A percentile compares a stretch with the other conserved stretches of the same genome.
Evolutionary conservation across 306 rosid species (phyloP).

Genomic region (Castanospermum australe): DNA sequence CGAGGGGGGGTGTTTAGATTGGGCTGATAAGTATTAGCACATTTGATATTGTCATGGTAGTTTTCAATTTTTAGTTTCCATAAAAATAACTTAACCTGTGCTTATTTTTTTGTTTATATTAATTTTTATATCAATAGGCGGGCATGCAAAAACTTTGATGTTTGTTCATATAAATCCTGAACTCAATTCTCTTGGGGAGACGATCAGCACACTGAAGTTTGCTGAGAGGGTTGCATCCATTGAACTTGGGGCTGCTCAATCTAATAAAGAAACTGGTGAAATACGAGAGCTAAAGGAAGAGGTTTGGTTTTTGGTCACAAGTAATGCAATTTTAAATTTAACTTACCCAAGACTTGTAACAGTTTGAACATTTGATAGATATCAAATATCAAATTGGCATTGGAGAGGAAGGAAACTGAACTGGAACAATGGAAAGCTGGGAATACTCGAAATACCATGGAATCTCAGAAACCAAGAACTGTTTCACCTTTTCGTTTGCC

Average conservation of each 20-base stretch:
- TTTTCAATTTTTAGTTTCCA: neutral
- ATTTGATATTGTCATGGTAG: neutral
- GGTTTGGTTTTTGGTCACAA: constrained; percentile 49
- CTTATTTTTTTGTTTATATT: neutral
- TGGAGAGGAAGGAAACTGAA: constrained; percentile 85
- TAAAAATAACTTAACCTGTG: neutral
- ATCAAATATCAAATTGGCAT: constrained; percentile 68
- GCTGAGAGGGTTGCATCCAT: constrained; percentile 96
- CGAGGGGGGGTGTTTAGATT: no score
- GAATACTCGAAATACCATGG: constrained; percentile 39
- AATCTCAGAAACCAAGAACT: constrained; percentile 68
- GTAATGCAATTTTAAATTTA: constrained; percentile 7
- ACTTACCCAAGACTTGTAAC: neutral
- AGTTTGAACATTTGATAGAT: constrained; percentile 44
- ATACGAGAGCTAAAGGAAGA: constrained; percentile 82
- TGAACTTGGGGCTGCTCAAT: constrained; percentile 91
- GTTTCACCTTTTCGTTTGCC: constrained; percentile 82
- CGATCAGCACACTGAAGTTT: constrained; percentile 94
- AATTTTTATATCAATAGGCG: constrained; percentile 51
- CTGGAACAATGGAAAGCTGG: constrained; percentile 67
- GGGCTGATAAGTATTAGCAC: no score
- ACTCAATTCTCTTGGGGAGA: constrained; percentile 80
- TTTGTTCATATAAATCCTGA: constrained; percentile 98
- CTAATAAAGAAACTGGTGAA: constrained; percentile 89
- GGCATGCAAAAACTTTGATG: constrained; percentile 97